phyloP scores from a whole-genome alignment of 768 basidiomycete species.

The Xerocomellus amylosporus region DNA sequence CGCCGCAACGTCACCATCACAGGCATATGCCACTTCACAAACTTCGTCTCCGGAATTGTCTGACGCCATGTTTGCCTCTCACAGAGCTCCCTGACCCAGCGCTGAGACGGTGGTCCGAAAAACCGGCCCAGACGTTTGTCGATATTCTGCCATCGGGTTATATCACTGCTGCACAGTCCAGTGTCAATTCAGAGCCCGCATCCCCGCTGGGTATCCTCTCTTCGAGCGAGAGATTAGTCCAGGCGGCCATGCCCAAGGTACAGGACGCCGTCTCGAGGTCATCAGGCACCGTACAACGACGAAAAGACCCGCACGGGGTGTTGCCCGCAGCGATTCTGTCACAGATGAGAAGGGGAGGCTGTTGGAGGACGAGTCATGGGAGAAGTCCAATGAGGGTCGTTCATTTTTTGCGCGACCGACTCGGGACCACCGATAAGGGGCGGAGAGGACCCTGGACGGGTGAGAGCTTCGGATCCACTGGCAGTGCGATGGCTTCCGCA shows the following conservation, averaged over 20 bases:
- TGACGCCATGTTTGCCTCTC: not conserved
- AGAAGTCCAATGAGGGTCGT: constrained; percentile 22
- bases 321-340: constrained; percentile 13
- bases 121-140: constrained; percentile 39
- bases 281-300: constrained; percentile 22
- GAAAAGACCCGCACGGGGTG: not conserved
- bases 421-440: constrained; percentile 25
- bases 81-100: constrained; percentile 28
- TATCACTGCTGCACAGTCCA: constrained; percentile 38
- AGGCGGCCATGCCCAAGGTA: constrained; percentile 40
- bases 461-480: constrained; percentile 32
- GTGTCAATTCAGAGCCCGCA: constrained; percentile 16
- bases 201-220: not conserved
- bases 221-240: constrained; percentile 34
- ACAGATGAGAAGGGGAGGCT: constrained; percentile 20
- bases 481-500: constrained; percentile 24
- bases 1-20: constrained; percentile 27
- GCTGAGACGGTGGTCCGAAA: constrained; percentile 20
- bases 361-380: constrained; percentile 20
- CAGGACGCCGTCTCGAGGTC: constrained; percentile 35
- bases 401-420: constrained; percentile 16
- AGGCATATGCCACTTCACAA: constrained; percentile 7
- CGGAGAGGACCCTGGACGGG: constrained; percentile 33
- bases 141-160: constrained; percentile 46
- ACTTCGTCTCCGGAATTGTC: not conserved